Base-by-base conservation (phyloP, 768 basidiomycete genomes). In the Lactifluus hygrophoroides region DNA sequence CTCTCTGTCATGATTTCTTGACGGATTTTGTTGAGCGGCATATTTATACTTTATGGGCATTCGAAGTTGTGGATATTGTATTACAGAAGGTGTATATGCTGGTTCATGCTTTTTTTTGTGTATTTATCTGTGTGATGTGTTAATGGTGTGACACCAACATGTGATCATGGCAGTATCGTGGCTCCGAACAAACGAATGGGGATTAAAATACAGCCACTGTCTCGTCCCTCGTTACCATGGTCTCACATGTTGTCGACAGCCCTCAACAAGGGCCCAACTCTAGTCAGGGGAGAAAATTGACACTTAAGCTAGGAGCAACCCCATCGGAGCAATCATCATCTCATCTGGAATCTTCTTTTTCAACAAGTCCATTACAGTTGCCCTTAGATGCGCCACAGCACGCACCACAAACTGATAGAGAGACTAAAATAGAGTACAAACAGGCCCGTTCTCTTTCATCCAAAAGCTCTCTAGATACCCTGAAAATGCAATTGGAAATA, bases 211-310 rank as follows among this genome's bases (percentile, higher is more conserved):
- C n/a, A n/a, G n/a, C n/a, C n/a, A n/a, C n/a, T n/a, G n/a, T n/a
- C n/a, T n/a, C n/a, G n/a, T n/a, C n/a, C n/a, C n/a, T n/a, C n/a
- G 38, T 42, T 43, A 11, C 17, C 50, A 58, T 46, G 56, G 35
- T 11, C 43, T 19, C 43, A 21, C 43, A 46, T 40, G 34, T 19
- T 34, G 23, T 34, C 25, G 42, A 45, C 27, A 37, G 7, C 21
- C 23, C 43, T 40, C 44, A 58, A 30, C 43, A 46, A 14, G 25
- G 16, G 21, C 19, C 9, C 27, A 46, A 46, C 1, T 10, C 51
- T 10, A 8, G 16, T 10, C 43, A 58, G 50, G 51, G 34, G 3
- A 27, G 40, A 17, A 19, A 40, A 17, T 10, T 42, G 1, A 28
- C 32, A 17, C 7, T 27, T 35, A 43, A 21, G n/a, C 23, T 21